These are phyloP conservation scores for Withania somnifera DNA, from an alignment of 305 asterid species.

Conservation along the genomic window DNA sequence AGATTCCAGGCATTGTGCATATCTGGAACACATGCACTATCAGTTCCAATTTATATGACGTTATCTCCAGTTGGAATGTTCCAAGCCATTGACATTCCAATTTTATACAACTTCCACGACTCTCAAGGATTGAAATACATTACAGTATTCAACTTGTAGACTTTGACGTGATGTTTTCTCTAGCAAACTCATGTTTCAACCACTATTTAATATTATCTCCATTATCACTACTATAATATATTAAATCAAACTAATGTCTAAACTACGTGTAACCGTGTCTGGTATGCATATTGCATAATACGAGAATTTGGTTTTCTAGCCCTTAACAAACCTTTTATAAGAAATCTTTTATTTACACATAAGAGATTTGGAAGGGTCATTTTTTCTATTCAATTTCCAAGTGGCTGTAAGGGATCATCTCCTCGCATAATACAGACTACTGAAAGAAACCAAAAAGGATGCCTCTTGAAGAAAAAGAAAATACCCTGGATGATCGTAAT, in stretches of 20 bases:
- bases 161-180: background rate
- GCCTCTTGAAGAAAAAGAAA: background rate
- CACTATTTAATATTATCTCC: background rate
- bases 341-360: background rate
- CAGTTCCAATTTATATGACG: background rate
- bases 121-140: background rate
- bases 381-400: no score
- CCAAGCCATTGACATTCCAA: background rate
- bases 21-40: background rate
- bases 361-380: background rate
- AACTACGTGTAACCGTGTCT: background rate
- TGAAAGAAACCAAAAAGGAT: background rate
- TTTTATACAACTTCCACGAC: background rate
- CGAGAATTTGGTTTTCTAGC: background rate
- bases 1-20: background rate
- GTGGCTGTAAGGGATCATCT: background rate
- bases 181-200: background rate
- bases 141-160: background rate
- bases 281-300: background rate
- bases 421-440: background rate
- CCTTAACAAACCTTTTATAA: background rate
- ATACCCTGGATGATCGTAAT: background rate
- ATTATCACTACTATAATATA: background rate
- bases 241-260: background rate
- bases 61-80: background rate